Evolutionary conservation across 2,329 filamentous ascomycete species (phyloP), one percentile per base, ranked within the genome.

Genomic region (Neonectria punicea): DNA sequence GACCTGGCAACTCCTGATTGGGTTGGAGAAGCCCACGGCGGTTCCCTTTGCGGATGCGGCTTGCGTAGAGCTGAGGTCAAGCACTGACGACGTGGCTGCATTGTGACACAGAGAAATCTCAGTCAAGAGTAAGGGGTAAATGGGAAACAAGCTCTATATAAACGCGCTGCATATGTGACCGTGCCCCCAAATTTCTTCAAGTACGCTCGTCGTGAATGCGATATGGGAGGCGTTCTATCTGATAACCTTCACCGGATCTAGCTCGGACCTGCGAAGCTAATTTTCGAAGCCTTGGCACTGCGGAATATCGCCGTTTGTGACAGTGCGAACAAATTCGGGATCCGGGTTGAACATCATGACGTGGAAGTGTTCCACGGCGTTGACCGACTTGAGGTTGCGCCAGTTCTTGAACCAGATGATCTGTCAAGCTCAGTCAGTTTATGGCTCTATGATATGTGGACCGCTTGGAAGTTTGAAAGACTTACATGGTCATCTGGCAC

Each of bases 351-450:
- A 92, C 58, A 98, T 83, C 93, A 98, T 94, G 75, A 98, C 91
- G 79, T 98, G 95, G 75, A 98, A 96, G 78, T 98, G 95, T 83
- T 98, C 94, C 11, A 98, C 88, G 1, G 92, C 89, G 72, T 93
- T 89, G 30, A 98, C 88, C 25, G 92, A 96, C 82, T 97, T 97
- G 70, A 98, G 81, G 16, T 86, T 88, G 58, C 84, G 87, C 93
- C 94, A 97, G 75, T 98, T 98, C 82, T 92, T 81, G 59, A 92
- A 87, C 77, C 76, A 78, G 58, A 78, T 68, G 22, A 82, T 74
- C 78, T 82, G 43, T n/a, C 22, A 22, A 20, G 14, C 41, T 70
- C 30, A 66, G 67, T 70, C 30, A 67, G 67, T 53, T 28, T n/a
- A 25, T 10, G 20, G 16, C 5, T 25, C 20, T 13, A 18, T n/a